A percentile compares a stretch with the other conserved stretches of the same genome.
Evolutionary conservation across 2,329 filamentous ascomycete species (phyloP).

Genomic region (Pseudocercospora ulei): DNA sequence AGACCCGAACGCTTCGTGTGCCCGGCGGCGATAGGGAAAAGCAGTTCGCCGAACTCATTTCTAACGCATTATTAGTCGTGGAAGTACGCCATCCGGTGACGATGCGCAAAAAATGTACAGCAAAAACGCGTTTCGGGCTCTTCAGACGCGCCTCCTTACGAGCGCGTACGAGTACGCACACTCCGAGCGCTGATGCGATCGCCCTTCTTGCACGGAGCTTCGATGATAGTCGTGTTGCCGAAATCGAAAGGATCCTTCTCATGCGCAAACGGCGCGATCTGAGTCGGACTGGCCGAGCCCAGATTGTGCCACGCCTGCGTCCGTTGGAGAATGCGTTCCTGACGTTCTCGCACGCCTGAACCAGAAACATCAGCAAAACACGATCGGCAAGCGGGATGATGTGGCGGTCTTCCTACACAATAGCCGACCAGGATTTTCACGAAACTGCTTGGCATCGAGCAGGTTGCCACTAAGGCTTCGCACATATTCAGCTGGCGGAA

Average conservation of each 20-base stretch:
- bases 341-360: conserved; percentile 32
- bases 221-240: neutral
- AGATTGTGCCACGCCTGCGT: conserved; percentile 4
- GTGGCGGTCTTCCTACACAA: conserved; percentile 16
- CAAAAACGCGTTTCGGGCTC: too few relatives aligned
- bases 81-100: too few relatives aligned
- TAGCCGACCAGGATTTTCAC: conserved; percentile 29
- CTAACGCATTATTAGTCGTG: too few relatives aligned
- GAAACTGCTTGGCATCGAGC: conserved; percentile 24
- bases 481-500: conserved; percentile 23
- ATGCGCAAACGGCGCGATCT: conserved; percentile 3
- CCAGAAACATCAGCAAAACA: neutral
- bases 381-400: neutral
- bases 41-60: too few relatives aligned
- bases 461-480: conserved; percentile 32
- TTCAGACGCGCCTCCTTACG: too few relatives aligned
- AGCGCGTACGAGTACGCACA: too few relatives aligned
- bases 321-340: conserved; percentile 29
- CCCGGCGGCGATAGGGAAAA: too few relatives aligned
- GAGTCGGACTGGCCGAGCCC: conserved; percentile 1
- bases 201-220: neutral
- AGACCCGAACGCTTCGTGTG: too few relatives aligned
- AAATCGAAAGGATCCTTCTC: neutral
- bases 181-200: too few relatives aligned
- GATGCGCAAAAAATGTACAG: too few relatives aligned